Base-by-base conservation (phyloP, 352 stramenopile genomes). In the Pythium brassicae region DNA sequence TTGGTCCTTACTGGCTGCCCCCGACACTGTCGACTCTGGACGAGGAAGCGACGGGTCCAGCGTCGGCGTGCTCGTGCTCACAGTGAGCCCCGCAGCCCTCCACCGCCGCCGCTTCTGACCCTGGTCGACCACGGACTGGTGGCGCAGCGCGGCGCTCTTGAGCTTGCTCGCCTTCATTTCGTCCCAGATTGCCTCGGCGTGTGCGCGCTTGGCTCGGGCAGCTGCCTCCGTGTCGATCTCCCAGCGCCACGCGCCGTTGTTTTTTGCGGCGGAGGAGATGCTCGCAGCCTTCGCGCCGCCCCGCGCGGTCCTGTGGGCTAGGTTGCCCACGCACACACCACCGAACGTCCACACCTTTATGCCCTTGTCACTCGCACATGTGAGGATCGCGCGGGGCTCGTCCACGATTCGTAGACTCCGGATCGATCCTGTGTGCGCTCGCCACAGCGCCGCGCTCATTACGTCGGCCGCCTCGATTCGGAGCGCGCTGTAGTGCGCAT, bases 361-460 rank as follows among this genome's bases (percentile, higher is more conserved):
- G 0, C 62, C 69, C 50, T 85, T 86, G 44, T 92, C 83, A 25
- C 72, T 78, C 3, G 74, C 79, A 19, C 83, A 92, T 14, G 76
- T 86, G 15, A 88, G 54, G 1, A 92, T 68, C 0, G 68, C 72
- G 6, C 68, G 64, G 2, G 83, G 78, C 10, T 89, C 78, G 1
- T 85, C 78, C 2, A 91, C 78, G 10, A 84, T 62, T 19, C 72
- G 72, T 0, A 88, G 47, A 37, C 61, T 69, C 3, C 80, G 64
- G 2, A 92, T 65, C 22, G 71, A 74, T 14, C 80, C 74, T 7
- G 57, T 40, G 58, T 90, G 80, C 0, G 73, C 81, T 25, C 69
- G 72, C 81, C 78, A 92, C 40, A 71, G 67, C 17, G 60, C 59
- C 9, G 86, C 59, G 40, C 71, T 67, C 43, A 57, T n/a, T 6